A percentile compares a stretch with the other conserved stretches of the same genome.
Conservation (phyloP, 495 filamentous ascomycete genomes). For the Schizothecium vesticola region DNA sequence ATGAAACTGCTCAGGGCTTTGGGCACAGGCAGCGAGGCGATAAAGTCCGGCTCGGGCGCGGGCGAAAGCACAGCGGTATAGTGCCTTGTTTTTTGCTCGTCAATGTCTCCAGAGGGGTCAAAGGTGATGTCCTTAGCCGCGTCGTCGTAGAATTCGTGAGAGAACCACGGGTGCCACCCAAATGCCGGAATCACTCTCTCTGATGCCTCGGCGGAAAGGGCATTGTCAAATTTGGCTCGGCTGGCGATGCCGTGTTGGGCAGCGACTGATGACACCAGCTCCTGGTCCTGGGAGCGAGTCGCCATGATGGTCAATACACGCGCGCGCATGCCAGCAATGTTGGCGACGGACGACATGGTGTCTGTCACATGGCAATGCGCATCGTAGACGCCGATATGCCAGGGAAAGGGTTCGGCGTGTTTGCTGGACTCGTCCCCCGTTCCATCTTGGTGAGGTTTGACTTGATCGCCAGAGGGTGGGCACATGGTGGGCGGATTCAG, state of each 20-base stretch:
- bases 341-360: slow-evolving; percentile 67
- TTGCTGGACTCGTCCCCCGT: background rate
- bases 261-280: slow-evolving; percentile 69
- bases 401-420: slow-evolving; percentile 54
- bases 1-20: slow-evolving; percentile 62
- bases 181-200: slow-evolving; percentile 68
- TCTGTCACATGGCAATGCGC: slow-evolving; percentile 99
- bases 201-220: slow-evolving; percentile 10
- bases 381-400: slow-evolving; percentile 81
- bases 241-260: slow-evolving; percentile 34
- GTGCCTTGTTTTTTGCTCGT: slow-evolving; percentile 56
- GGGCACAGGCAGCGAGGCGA: slow-evolving; percentile 65
- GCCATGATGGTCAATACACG: slow-evolving; percentile 80
- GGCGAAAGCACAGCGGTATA: slow-evolving; percentile 62
- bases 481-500: slow-evolving; percentile 12
- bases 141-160: slow-evolving; percentile 76
- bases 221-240: slow-evolving; percentile 7
- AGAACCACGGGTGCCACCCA: slow-evolving; percentile 99
- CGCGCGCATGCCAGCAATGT: slow-evolving; percentile 72
- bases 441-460: background rate
- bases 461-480: slow-evolving; percentile 7
- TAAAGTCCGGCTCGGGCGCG: slow-evolving; percentile 51
- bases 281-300: slow-evolving; percentile 80
- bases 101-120: slow-evolving; percentile 25
- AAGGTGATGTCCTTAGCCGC: slow-evolving; percentile 31